Evolutionary conservation across 1,284 basidiomycete genomes (phyloP), one percentile per base, ranked within the genome.

Genomic region (Bjerkandera adusta): DNA sequence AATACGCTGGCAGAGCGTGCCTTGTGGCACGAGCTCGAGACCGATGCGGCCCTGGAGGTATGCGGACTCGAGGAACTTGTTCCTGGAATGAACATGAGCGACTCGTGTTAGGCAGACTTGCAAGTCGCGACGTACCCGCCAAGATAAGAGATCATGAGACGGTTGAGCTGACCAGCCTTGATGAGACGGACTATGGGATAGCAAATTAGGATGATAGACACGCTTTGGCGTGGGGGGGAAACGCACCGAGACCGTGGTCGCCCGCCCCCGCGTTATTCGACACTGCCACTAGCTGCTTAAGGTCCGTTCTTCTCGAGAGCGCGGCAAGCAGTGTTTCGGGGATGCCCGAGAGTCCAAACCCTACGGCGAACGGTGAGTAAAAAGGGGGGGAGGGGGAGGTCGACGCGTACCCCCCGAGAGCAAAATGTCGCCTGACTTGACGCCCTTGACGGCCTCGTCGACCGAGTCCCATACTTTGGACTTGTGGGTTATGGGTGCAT

Each of bases 261-360:
- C 79, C 81, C 18, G 79, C 74, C 37, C 92, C 92, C 41, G 90
- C 89, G 66, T 95, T 95, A 68, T 95, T 95, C n/a, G 91, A 93
- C 27, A 95, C 85, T 45, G 85, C 89, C 27, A 83, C 92, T 43
- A 97, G 70, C 58, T 83, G 73, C 42, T 67, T 70, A 39, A 96
- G 76, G 41, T 91, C 85, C 43, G 76, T 75, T 40, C 88, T 79
- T 58, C 79, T 81, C 24, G 78, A 68, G 43, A 97, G 70, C 2
- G 92, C 92, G 18, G 70, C 69, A 45, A 97, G 84, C 40, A 97
- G 74, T 0, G 92, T 93, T 66, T 95, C 92, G 57, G 85, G 85
- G 40, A 86, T 79, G 41, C 85, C 85, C 50, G 82, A 82, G 32
- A 84, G 68, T 49, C 89, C 89, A 59, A 92, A 92, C 30, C 89